Percentiles rank a stretch among this genome's conserved stretches.
Evolutionary conservation across 2,329 filamentous ascomycete genomes (phyloP).

Genomic region (Sclerotinia sclerotiorum): DNA sequence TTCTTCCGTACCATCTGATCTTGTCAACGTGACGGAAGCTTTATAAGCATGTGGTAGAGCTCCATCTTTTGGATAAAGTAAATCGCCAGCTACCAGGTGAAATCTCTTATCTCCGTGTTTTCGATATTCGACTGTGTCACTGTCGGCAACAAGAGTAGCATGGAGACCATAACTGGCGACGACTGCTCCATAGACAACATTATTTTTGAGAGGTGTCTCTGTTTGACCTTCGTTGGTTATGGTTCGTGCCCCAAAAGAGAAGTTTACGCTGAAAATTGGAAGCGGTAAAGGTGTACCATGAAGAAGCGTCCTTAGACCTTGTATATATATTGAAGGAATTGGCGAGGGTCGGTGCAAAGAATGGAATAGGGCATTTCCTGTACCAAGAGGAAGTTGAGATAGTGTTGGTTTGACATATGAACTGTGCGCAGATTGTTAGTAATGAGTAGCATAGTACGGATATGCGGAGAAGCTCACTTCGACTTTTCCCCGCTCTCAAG

Average conservation of each 20-base stretch:
- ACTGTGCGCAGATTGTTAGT: conserved; percentile 25
- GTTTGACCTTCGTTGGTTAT: conserved; percentile 43
- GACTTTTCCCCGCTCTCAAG: conserved; percentile 34
- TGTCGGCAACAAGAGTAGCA: conserved; percentile 84
- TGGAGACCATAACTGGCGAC: conserved; percentile 91
- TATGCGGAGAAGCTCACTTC: conserved; percentile 28
- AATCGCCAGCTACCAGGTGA: conserved; percentile 76
- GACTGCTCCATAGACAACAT: conserved; percentile 67
- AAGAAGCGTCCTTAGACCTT: conserved; percentile 58
- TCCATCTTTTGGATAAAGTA: conserved; percentile 59
- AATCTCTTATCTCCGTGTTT: conserved; percentile 76
- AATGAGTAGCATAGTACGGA: conserved; percentile 28
- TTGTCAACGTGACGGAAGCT: conserved; percentile 48
- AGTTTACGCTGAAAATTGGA: conserved; percentile 61
- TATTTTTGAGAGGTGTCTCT: conserved; percentile 32
- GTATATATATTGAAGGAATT: conserved; percentile 45
- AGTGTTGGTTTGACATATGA: conserved; percentile 46
- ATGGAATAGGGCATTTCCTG: conserved; percentile 64
- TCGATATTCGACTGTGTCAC: conserved; percentile 80
- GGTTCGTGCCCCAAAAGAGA: conserved; percentile 55
- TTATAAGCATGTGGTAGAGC: conserved; percentile 55
- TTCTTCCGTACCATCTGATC: conserved; percentile 36
- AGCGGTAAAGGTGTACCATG: conserved; percentile 54
- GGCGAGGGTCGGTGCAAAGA: conserved; percentile 53
- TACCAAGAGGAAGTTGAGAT: conserved; percentile 60